Evolutionary conservation across 176 grass and related monocot species (phyloP).

Genomic region (Coix lacrymajobi): DNA sequence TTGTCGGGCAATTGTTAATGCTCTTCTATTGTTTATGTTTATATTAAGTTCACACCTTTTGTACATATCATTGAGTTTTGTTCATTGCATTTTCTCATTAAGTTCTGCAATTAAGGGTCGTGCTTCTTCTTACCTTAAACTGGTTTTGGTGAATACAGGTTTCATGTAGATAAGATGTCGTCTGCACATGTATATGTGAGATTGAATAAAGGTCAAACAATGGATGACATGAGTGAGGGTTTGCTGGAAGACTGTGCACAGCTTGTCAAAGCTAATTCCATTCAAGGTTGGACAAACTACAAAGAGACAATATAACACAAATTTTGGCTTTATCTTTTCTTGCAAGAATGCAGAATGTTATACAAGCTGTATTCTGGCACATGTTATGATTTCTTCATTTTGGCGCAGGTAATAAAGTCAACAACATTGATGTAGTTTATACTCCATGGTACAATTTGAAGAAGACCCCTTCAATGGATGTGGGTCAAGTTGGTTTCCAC

Average conservation of each 20-base stretch:
- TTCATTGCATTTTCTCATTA: neutral
- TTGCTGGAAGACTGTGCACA: slow-evolving; percentile 96
- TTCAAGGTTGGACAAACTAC: slow-evolving; percentile 61
- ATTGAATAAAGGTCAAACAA: slow-evolving; percentile 90
- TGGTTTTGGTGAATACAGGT: slow-evolving; percentile 52
- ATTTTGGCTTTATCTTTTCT: slow-evolving; percentile 3
- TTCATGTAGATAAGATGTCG: slow-evolving; percentile 99
- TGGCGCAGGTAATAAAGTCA: slow-evolving; percentile 83
- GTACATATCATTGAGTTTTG: neutral
- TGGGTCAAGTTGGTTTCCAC: slow-evolving; percentile 99
- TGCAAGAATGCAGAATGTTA: neutral
- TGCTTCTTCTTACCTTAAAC: neutral
- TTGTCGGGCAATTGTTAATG: neutral
- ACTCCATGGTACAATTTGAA: slow-evolving; percentile 99
- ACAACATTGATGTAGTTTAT: slow-evolving; percentile 98
- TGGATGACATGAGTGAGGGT: slow-evolving; percentile 91
- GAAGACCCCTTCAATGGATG: slow-evolving; percentile 99
- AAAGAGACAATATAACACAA: neutral
- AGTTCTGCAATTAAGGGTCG: neutral
- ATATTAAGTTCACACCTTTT: neutral
- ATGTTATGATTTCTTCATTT: slow-evolving; percentile 14
- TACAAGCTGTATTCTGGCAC: neutral
- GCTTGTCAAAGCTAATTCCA: slow-evolving; percentile 99
- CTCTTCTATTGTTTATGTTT: neutral
- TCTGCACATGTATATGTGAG: slow-evolving; percentile 97